Evolutionary conservation across 2,329 filamentous ascomycete species (phyloP).

Genomic region (Colletotrichum abscissum): DNA sequence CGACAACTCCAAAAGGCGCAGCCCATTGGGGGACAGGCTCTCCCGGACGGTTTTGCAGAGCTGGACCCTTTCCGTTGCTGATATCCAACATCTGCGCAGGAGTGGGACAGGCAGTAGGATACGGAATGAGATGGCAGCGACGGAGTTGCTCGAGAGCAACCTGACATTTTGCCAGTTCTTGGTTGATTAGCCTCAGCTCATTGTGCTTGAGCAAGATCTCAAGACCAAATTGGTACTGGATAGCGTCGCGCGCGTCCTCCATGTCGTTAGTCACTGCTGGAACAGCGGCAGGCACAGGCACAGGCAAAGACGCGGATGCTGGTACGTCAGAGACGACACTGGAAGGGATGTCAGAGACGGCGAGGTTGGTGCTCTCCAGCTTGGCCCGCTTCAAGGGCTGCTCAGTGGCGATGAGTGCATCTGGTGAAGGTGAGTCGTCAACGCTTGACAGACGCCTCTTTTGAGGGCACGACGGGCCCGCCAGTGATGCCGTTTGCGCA

Average conservation of each 20-base stretch:
- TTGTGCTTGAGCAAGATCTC: constrained; percentile 95
- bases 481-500: constrained; percentile 36
- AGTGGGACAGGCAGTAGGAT: constrained; percentile 77
- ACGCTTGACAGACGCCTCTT: constrained; percentile 54
- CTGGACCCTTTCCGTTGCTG: constrained; percentile 78
- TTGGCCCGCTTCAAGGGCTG: constrained; percentile 54
- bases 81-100: constrained; percentile 77
- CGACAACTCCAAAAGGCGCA: constrained; percentile 88
- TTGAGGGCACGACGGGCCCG: constrained; percentile 44
- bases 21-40: constrained; percentile 80
- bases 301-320: constrained; percentile 14
- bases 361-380: constrained; percentile 36
- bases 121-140: constrained; percentile 91
- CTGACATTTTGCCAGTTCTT: constrained; percentile 96
- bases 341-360: constrained; percentile 17
- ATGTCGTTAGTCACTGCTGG: constrained; percentile 44
- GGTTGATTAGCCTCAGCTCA: constrained; percentile 92
- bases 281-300: constrained; percentile 34
- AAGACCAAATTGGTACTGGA: constrained; percentile 88
- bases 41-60: constrained; percentile 70
- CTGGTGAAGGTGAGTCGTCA: constrained; percentile 41
- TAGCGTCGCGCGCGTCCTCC: constrained; percentile 73
- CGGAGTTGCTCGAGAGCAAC: constrained; percentile 92
- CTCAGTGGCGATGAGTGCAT: constrained; percentile 40
- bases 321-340: constrained; percentile 33